Conservation (phyloP, 257 asterid species). For the Ilex aquifolium region DNA sequence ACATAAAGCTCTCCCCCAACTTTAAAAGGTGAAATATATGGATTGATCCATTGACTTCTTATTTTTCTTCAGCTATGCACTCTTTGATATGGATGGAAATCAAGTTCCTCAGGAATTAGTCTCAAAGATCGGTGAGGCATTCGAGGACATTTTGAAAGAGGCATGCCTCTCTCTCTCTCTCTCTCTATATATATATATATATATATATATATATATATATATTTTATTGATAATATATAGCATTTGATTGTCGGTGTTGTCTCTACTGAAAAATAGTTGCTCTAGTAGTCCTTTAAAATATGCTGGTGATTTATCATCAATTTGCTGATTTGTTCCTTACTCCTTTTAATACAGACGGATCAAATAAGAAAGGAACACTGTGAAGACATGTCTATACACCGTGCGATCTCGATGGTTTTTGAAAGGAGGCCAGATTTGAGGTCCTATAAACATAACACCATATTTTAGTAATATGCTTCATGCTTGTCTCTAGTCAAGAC, state of each 20-base stretch:
- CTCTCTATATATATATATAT: neutral
- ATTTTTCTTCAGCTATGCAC: conserved; percentile 63
- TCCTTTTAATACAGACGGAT: conserved; percentile 49
- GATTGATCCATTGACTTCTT: conserved; percentile 1
- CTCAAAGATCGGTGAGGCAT: conserved; percentile 75
- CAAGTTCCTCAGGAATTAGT: conserved; percentile 92
- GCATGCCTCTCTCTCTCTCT: conserved; percentile 20
- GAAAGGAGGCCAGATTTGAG: conserved; percentile 87
- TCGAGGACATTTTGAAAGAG: conserved; percentile 86
- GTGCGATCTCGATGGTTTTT: conserved; percentile 72
- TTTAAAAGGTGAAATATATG: neutral
- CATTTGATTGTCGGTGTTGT: neutral
- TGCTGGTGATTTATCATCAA: neutral
- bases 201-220: neutral
- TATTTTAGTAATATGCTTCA: neutral
- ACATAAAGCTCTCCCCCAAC: too few species aligned
- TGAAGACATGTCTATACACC: conserved; percentile 76
- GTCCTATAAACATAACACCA: conserved; percentile 18
- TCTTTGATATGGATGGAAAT: conserved; percentile 82
- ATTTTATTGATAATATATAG: too few species aligned
- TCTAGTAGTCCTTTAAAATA: neutral
- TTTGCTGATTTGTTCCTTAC: conserved; percentile 6
- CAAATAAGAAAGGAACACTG: conserved; percentile 57
- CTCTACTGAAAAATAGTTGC: neutral
- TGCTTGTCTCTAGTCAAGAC: neutral